Evolutionary conservation across 2,329 filamentous ascomycete genomes (phyloP).

Genomic region (Curvularia sp.): DNA sequence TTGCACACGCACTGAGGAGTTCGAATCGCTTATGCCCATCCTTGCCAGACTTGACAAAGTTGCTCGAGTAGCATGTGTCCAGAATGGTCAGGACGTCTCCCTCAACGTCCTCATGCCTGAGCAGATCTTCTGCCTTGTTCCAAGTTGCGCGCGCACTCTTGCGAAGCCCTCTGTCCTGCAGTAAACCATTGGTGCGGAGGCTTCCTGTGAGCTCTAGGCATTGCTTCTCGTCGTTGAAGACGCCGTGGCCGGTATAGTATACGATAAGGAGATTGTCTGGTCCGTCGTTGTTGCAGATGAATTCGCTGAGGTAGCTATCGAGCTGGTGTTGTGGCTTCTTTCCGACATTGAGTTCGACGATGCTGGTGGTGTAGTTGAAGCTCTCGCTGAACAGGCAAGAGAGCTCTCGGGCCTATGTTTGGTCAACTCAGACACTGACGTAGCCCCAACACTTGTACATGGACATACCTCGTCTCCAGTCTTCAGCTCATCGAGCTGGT

Average conservation of each 20-base stretch:
- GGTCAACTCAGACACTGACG: neutral
- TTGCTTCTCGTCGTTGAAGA: slow-evolving; percentile 32
- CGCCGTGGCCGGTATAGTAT: slow-evolving; percentile 52
- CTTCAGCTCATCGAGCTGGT: slow-evolving; percentile 45
- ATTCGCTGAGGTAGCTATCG: slow-evolving; percentile 34
- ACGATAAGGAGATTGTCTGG: slow-evolving; percentile 47
- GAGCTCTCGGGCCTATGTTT: slow-evolving; percentile 41
- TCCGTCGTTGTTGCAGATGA: slow-evolving; percentile 41
- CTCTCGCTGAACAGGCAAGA: slow-evolving; percentile 35
- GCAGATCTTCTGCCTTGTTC: slow-evolving; percentile 43
- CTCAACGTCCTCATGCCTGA: slow-evolving; percentile 40
- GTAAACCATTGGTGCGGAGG: slow-evolving; percentile 12
- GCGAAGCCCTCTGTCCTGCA: slow-evolving; percentile 29
- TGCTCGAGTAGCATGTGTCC: slow-evolving; percentile 51
- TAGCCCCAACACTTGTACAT: neutral
- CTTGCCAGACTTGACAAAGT: slow-evolving; percentile 39
- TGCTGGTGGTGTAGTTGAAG: slow-evolving; percentile 44
- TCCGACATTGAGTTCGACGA: slow-evolving; percentile 43
- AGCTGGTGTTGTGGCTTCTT: slow-evolving; percentile 48
- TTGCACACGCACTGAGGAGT: slow-evolving; percentile 41
- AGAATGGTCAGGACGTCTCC: slow-evolving; percentile 50
- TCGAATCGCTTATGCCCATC: slow-evolving; percentile 42
- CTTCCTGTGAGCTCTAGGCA: slow-evolving; percentile 39
- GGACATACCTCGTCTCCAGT: slow-evolving; percentile 37
- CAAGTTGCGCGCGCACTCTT: slow-evolving; percentile 44